Conservation (phyloP, 2,329 filamentous ascomycete species). For the Lasiodiplodia citricola region DNA sequence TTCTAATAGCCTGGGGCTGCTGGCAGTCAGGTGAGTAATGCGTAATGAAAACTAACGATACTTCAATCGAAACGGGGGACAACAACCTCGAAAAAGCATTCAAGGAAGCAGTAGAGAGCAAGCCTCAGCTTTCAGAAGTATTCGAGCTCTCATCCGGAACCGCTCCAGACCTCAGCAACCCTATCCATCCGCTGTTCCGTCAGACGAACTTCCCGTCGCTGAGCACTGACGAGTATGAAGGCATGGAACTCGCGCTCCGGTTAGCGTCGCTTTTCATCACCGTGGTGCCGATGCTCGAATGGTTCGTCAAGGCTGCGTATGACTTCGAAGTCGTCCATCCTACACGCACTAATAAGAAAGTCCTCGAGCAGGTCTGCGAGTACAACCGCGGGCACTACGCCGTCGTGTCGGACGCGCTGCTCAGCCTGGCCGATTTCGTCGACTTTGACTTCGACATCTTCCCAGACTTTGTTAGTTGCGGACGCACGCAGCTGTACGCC, state of each 20-base stretch:
- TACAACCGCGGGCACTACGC: neutral
- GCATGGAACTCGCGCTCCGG: slow-evolving; percentile 1
- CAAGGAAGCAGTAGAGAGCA: neutral
- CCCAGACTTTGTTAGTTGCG: neutral
- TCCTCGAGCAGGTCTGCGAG: neutral
- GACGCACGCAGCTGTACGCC: neutral
- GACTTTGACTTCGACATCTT: slow-evolving; percentile 10
- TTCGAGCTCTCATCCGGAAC: neutral
- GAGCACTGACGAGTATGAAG: slow-evolving; percentile 8
- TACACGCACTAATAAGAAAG: neutral
- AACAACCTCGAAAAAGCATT: neutral
- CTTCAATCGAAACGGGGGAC: neutral
- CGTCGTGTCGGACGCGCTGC: neutral
- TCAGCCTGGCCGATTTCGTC: slow-evolving; percentile 5
- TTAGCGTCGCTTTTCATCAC: slow-evolving; percentile 19
- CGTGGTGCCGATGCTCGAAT: slow-evolving; percentile 8
- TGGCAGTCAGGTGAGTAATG: slow-evolving; percentile 17
- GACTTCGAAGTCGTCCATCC: neutral
- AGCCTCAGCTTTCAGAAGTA: neutral
- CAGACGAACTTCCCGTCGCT: slow-evolving; percentile 10
- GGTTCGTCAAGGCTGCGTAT: slow-evolving; percentile 23
- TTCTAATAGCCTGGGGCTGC: neutral
- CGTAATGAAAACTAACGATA: neutral
- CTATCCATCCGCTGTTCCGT: slow-evolving; percentile 17
- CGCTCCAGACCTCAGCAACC: slow-evolving; percentile 2